Percentiles rank a stretch among this genome's conserved stretches.
Evolutionary conservation across 139 green algal species (phyloP).

Genomic region (Chlamydomonas sphaeroides): DNA sequence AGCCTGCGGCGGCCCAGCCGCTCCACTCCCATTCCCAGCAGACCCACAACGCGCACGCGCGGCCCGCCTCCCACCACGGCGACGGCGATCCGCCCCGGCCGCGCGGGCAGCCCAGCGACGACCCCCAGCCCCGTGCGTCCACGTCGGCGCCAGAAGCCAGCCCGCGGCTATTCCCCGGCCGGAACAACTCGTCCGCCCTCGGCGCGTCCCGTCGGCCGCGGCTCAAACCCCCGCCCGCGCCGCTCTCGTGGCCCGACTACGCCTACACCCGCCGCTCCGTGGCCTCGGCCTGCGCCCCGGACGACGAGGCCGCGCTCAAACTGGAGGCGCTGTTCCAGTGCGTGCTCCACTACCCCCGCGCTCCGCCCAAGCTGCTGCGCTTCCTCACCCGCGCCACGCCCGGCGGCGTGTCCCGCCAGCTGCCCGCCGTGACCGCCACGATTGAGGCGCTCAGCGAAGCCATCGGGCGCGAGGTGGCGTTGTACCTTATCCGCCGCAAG

Average conservation of each 20-base stretch:
- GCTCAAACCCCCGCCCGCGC: slow-evolving; percentile 1
- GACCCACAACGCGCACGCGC: too few species aligned
- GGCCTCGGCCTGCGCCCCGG: neutral
- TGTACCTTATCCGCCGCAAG: slow-evolving; percentile 46
- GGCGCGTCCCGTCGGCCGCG: too few species aligned
- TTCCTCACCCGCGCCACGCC: slow-evolving; percentile 6
- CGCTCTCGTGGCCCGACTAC: slow-evolving; percentile 15
- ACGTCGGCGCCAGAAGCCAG: neutral
- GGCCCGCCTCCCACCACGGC: too few species aligned
- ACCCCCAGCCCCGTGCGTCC: neutral
- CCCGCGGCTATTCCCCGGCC: too few species aligned
- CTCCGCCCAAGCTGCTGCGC: slow-evolving; percentile 40
- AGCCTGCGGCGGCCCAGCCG: too few species aligned
- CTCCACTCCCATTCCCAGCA: too few species aligned
- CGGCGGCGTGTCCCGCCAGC: neutral
- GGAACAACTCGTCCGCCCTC: too few species aligned
- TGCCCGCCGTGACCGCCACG: slow-evolving; percentile 9
- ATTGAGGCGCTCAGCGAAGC: slow-evolving; percentile 36
- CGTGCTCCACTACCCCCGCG: slow-evolving; percentile 58
- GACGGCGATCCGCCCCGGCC: too few species aligned
- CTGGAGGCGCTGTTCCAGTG: slow-evolving; percentile 69
- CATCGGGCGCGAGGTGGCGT: slow-evolving; percentile 54
- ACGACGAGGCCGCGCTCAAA: slow-evolving; percentile 44
- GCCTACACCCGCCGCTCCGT: slow-evolving; percentile 11
- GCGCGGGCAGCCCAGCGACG: too few species aligned